Conservation (phyloP, 805 yeast genomes). For the Starmerella khaoyaiensis region DNA sequence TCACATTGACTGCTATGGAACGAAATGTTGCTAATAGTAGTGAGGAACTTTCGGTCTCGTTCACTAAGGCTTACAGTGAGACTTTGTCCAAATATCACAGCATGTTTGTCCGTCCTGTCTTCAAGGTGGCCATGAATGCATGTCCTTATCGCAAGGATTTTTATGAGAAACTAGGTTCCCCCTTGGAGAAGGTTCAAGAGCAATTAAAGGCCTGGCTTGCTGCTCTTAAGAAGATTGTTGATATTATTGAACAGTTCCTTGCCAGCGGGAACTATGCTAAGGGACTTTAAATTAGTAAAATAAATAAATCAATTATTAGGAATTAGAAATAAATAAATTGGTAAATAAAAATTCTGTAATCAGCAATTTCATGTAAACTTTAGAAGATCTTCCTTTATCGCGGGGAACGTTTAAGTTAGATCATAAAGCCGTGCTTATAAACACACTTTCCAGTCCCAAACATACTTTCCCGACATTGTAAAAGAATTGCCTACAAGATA, state of each 20-base stretch:
- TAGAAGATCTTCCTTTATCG: too few relatives aligned
- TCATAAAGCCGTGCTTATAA: too few relatives aligned
- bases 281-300: slow-evolving; percentile 54
- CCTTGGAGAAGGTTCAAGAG: slow-evolving; percentile 40
- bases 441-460: too few relatives aligned
- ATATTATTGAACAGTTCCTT: slow-evolving; percentile 59
- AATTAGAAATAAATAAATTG: too few relatives aligned
- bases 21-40: slow-evolving; percentile 53
- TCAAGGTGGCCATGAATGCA: slow-evolving; percentile 89
- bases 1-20: slow-evolving; percentile 82
- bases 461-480: too few relatives aligned
- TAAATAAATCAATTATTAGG: too few relatives aligned
- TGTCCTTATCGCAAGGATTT: slow-evolving; percentile 84
- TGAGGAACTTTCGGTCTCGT: slow-evolving; percentile 58
- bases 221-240: slow-evolving; percentile 64
- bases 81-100: slow-evolving; percentile 74
- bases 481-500: background rate
- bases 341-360: too few relatives aligned
- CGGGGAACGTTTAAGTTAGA: too few relatives aligned
- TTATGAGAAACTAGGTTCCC: slow-evolving; percentile 63
- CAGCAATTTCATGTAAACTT: too few relatives aligned
- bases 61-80: slow-evolving; percentile 71
- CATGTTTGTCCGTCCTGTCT: slow-evolving; percentile 69
- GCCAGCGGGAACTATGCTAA: slow-evolving; percentile 76
- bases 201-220: slow-evolving; percentile 63